Evolutionary conservation across 2,329 filamentous ascomycete genomes (phyloP), one percentile per base, ranked within the genome.

Genomic region (Fusarium tricinctum): DNA sequence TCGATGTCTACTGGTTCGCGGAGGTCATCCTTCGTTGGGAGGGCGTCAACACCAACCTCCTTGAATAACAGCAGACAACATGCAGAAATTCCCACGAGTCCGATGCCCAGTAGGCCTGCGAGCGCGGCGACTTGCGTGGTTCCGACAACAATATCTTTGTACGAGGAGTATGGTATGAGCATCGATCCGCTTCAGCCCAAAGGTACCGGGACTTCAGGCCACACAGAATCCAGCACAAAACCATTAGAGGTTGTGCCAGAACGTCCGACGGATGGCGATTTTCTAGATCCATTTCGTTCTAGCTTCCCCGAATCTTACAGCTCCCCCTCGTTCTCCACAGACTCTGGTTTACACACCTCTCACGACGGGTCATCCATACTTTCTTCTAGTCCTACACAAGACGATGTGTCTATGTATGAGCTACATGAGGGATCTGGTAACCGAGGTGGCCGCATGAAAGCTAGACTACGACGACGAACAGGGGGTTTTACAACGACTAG

Each of bases 351-450:
- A 9, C 45, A 42, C 20, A 46, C 49, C n/a, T 26, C 32, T n/a
- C 32, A 68, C 14, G 54, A 56, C 13, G 56, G 43, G 33, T 63
- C 65, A 9, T 50, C 65, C 26, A 20, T 54, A 19, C 48, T 52
- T 20, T 66, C 57, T 26, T 55, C 58, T 23, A 59, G 58, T 15
- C 58, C 68, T 23, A 38, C 49, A 4, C 45, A 66, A 38, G 63
- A 63, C 22, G 66, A 67, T 13, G 8, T 39, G 19, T 52, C 56
- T 1, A 20, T 64, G 3, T 74, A 69, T 28, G 72, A 78, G 45
- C 58, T 79, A 3, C 76, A 78, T 33, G 78, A 78, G 49, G 78
- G 78, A 15, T 75, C 72, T 14, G 76, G 76, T 15, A 60, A 63
- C 17, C 68, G 66, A n/a, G 65, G 67, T 43, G 68, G 70, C 44